These are phyloP conservation scores for Boletus semigastroideus DNA, from an alignment of 1,284 basidiomycete species.

Conservation along the genomic window DNA sequence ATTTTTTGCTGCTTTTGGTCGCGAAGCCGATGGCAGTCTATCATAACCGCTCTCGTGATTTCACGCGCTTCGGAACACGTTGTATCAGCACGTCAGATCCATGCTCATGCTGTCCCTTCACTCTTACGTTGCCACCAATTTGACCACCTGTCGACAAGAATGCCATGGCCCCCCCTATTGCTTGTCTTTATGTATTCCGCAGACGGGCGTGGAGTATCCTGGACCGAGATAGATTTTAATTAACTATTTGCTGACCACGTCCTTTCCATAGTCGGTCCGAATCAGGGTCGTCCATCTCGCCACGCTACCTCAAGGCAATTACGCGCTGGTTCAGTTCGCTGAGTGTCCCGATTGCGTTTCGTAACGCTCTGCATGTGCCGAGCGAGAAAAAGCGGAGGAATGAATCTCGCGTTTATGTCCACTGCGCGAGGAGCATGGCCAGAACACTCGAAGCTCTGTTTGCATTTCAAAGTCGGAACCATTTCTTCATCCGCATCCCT, in stretches of 20 bases:
- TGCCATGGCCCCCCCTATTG: constrained; percentile 32
- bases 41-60: constrained; percentile 34
- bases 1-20: constrained; percentile 26
- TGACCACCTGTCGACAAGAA: constrained; percentile 26
- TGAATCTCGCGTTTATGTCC: constrained; percentile 38
- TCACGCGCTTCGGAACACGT: constrained; percentile 38
- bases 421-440: constrained; percentile 37
- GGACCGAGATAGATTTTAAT: constrained; percentile 36
- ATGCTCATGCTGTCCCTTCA: constrained; percentile 32
- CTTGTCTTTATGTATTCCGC: constrained; percentile 38
- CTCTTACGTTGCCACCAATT: constrained; percentile 34
- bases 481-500: constrained; percentile 26
- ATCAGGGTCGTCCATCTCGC: constrained; percentile 26
- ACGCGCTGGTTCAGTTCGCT: constrained; percentile 39
- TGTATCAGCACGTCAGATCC: constrained; percentile 38
- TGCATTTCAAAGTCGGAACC: constrained; percentile 37
- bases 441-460: constrained; percentile 37
- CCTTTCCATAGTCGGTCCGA: constrained; percentile 21
- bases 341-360: constrained; percentile 34
- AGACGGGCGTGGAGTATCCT: constrained; percentile 35
- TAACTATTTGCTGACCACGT: constrained; percentile 28
- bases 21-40: constrained; percentile 34
- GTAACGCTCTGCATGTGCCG: constrained; percentile 34
- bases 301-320: constrained; percentile 36
- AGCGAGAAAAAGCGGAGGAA: constrained; percentile 33